Evolutionary conservation across 495 filamentous ascomycete genomes (phyloP).

Genomic region (Daldinia caldariorum): DNA sequence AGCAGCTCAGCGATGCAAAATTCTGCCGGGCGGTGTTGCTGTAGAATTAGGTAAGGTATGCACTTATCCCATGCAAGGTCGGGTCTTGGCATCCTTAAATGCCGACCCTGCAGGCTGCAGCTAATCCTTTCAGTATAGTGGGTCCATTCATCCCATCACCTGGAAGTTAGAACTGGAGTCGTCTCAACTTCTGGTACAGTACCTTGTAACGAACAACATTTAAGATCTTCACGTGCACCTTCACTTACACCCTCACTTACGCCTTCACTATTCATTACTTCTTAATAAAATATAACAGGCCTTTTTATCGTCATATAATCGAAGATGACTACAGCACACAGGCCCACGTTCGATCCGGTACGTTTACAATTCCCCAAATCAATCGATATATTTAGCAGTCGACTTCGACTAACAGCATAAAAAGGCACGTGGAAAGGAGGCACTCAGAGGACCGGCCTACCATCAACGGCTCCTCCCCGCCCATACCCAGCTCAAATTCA

Average conservation of each 20-base stretch:
- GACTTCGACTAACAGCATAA: slow-evolving; percentile 37
- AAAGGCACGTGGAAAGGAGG: slow-evolving; percentile 93
- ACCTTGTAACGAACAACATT: slow-evolving; percentile 18
- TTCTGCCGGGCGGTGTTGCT: slow-evolving; percentile 49
- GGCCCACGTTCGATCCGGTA: slow-evolving; percentile 95
- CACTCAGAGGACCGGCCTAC: slow-evolving; percentile 91
- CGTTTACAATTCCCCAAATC: slow-evolving; percentile 29
- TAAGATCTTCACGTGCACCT: background rate
- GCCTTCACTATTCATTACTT: slow-evolving; percentile 11
- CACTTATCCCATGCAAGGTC: slow-evolving; percentile 34
- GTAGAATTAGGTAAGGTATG: slow-evolving; percentile 14
- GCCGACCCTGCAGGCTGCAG: slow-evolving; percentile 24
- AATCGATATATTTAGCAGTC: background rate
- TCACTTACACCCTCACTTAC: no score
- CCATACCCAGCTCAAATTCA: slow-evolving; percentile 88
- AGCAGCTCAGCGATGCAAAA: slow-evolving; percentile 29
- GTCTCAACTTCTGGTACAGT: slow-evolving; percentile 12
- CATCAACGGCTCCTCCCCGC: slow-evolving; percentile 96
- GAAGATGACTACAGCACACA: slow-evolving; percentile 80
- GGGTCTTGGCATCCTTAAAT: slow-evolving; percentile 25
- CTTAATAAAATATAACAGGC: slow-evolving; percentile 6
- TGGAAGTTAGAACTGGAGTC: slow-evolving; percentile 1
- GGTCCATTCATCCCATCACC: background rate
- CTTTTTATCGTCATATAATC: slow-evolving; percentile 5
- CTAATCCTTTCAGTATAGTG: slow-evolving; percentile 5